phyloP scores from a whole-genome alignment of 176 grass and related monocot species.

The Aegilops tauschii region DNA sequence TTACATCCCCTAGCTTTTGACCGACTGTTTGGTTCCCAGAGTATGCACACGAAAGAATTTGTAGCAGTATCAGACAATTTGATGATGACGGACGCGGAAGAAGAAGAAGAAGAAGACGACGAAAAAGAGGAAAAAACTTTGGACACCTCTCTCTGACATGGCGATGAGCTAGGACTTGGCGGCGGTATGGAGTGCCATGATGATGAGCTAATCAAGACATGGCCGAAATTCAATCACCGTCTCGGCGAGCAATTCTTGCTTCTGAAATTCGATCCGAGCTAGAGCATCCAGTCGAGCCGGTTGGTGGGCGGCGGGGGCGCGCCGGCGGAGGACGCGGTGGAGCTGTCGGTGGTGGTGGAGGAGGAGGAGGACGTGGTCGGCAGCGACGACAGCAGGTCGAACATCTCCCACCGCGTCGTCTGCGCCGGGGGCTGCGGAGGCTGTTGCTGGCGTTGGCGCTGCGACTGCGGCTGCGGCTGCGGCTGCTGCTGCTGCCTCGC shows the following conservation, averaged over 20 bases:
- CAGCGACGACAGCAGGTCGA: conserved; percentile 76
- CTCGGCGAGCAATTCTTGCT: conserved; percentile 40
- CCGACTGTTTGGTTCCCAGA: conserved; percentile 24
- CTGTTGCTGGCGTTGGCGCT: neutral
- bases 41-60: conserved; percentile 91
- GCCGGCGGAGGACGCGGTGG: conserved; percentile 47
- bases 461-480: conserved; percentile 1
- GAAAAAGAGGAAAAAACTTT: neutral
- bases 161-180: conserved; percentile 30
- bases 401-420: conserved; percentile 68
- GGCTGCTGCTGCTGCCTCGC: neutral
- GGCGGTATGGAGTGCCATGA: neutral
- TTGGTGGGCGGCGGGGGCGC: conserved; percentile 41
- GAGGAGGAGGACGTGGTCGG: conserved; percentile 63
- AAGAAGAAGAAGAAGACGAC: neutral
- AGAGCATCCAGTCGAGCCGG: conserved; percentile 82
- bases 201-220: neutral
- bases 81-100: conserved; percentile 16
- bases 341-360: conserved; percentile 58
- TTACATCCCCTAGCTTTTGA: neutral
- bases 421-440: conserved; percentile 11
- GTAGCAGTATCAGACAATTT: conserved; percentile 43
- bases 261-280: neutral
- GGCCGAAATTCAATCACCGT: conserved; percentile 22
- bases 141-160: conserved; percentile 46